Percentiles rank a stretch among this genome's conserved stretches.
Evolutionary conservation across 2,329 filamentous ascomycete genomes (phyloP).

Genomic region (Fusarium mexicanum): DNA sequence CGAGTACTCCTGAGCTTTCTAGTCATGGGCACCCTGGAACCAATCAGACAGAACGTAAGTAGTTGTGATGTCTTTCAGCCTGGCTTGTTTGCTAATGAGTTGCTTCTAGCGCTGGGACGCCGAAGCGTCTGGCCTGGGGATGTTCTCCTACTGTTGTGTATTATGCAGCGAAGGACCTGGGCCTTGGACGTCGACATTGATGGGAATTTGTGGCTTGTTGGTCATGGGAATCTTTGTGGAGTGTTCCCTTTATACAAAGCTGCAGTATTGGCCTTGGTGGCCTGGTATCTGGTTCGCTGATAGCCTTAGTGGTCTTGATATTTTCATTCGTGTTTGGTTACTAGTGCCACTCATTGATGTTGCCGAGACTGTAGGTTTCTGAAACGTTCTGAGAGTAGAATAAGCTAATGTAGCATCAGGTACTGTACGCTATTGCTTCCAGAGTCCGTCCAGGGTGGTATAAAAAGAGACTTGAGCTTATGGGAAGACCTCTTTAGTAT

Average conservation of each 20-base stretch:
- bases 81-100: background rate
- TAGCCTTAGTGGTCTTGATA: slow-evolving; percentile 6
- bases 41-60: slow-evolving; percentile 35
- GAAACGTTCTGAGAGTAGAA: background rate
- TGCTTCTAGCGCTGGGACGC: slow-evolving; percentile 29
- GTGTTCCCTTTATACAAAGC: background rate
- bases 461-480: background rate
- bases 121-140: slow-evolving; percentile 27
- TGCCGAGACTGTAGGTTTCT: slow-evolving; percentile 35
- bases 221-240: slow-evolving; percentile 5
- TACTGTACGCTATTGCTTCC: background rate
- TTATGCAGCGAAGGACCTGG: slow-evolving; percentile 8
- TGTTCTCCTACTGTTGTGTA: slow-evolving; percentile 17
- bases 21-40: slow-evolving; percentile 37
- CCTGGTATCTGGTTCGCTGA: slow-evolving; percentile 32
- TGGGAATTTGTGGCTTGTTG: slow-evolving; percentile 19
- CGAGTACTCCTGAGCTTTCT: slow-evolving; percentile 33
- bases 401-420: background rate
- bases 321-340: slow-evolving; percentile 28
- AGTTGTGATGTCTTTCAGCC: background rate
- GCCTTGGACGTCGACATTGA: background rate
- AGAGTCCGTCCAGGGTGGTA: slow-evolving; percentile 1
- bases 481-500: slow-evolving; percentile 15
- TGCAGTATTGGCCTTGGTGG: slow-evolving; percentile 18
- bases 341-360: slow-evolving; percentile 39